A percentile compares a stretch with the other conserved stretches of the same genome.
Evolutionary conservation across 176 grass and related monocot genomes (phyloP).

Genomic region (Pharus latifolius): DNA sequence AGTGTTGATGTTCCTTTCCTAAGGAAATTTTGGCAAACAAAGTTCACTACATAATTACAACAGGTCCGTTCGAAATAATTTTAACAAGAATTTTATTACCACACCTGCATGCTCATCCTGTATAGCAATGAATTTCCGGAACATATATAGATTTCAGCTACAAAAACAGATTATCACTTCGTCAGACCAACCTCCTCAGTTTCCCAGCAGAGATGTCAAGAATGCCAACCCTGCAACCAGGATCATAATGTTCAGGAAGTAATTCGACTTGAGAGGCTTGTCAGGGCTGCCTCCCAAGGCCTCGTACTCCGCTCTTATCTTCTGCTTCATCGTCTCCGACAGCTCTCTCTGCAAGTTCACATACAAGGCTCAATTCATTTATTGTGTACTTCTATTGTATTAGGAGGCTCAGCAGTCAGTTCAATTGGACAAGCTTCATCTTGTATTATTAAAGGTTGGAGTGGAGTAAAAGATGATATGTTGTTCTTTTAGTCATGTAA

Average conservation of each 20-base stretch:
- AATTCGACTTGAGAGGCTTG: conserved; percentile 84
- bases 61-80: no score
- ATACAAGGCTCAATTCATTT: neutral
- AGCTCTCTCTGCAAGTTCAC: conserved; percentile 47
- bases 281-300: conserved; percentile 83
- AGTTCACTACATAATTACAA: no score
- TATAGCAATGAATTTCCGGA: neutral
- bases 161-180: neutral
- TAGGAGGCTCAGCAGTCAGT: neutral
- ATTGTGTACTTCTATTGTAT: neutral
- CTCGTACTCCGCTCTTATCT: conserved; percentile 70
- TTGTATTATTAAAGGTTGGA: conserved; percentile 4
- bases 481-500: conserved; percentile 41
- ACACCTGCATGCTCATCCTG: neutral
- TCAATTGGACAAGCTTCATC: neutral
- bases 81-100: no score
- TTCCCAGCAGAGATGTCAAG: conserved; percentile 70
- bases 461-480: conserved; percentile 24
- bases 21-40: no score
- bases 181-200: conserved; percentile 8
- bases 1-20: no score
- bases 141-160: neutral
- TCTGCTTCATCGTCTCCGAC: conserved; percentile 74
- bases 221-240: conserved; percentile 68
- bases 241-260: conserved; percentile 95